A percentile compares a stretch with the other conserved stretches of the same genome.
These are phyloP conservation scores for Isatis lusitanica DNA, from an alignment of 441 rosid genomes.

Conservation along the genomic window DNA sequence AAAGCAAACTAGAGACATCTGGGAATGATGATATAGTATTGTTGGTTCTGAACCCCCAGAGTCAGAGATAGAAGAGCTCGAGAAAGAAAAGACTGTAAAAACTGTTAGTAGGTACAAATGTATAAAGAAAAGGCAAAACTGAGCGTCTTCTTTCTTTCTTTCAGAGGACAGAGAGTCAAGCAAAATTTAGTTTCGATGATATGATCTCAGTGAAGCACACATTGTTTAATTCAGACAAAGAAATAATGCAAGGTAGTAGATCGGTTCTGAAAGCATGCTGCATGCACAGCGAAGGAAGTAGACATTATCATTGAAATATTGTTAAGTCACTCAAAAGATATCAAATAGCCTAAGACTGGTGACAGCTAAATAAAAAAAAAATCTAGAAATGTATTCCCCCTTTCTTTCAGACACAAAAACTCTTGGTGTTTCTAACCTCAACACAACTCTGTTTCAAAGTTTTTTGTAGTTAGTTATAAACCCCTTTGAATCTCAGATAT, in stretches of 20 bases:
- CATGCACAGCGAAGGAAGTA: background rate
- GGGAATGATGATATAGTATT: background rate
- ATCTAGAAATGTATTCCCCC: background rate
- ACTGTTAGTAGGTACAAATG: background rate
- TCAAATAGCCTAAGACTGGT: background rate
- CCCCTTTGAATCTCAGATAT: too few species aligned
- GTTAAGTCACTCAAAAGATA: background rate
- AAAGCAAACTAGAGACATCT: background rate
- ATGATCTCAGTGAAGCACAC: background rate
- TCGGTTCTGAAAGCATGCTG: background rate
- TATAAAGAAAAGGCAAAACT: background rate
- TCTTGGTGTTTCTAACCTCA: too few species aligned
- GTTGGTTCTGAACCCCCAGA: background rate
- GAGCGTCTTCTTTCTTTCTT: background rate
- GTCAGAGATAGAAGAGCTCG: background rate
- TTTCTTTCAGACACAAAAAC: background rate
- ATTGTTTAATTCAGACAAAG: background rate
- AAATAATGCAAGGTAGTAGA: background rate
- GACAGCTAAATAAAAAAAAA: too few species aligned
- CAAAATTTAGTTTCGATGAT: background rate
- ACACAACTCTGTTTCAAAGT: too few species aligned
- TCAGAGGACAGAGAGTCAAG: background rate
- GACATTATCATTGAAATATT: background rate
- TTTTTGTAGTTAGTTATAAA: too few species aligned
- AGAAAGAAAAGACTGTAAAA: background rate